Base-by-base conservation (phyloP, 2,329 filamentous ascomycete species). In the Penicillium sp. region DNA sequence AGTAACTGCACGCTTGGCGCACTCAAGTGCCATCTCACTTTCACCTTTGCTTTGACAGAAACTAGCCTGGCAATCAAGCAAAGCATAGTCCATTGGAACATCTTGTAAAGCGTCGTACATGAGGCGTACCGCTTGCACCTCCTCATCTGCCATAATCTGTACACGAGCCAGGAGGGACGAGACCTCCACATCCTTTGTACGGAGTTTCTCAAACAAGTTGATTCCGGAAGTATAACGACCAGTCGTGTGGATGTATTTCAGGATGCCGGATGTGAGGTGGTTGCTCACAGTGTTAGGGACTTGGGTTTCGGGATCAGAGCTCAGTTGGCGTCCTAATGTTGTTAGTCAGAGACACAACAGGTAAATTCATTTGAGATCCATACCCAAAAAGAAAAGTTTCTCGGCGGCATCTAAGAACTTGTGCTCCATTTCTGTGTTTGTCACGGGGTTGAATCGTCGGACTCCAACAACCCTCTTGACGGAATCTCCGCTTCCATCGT, bases 391-490 rank as follows among this genome's bases (percentile, higher is more conserved):
- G 76, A 99, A 99, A 32, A 99, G 81, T 67, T 89, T 89, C 76
- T 99, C 94, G 11, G 94, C 94, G 20, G 94, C 91, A 68, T 96
- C 89, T 40, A 99, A 80, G 72, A 99, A 99, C 62, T 90, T 90
- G 72, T 99, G 94, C 75, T 99, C 94, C 58, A 91, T 92, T 74
- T 99, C 94, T n/a, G 94, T 97, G 74, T 90, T 97, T 46, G 92
- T 97, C 59, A 99, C 90, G 1, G 94, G 94, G 71, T 99, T 99
- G 82, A 99, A 97, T 61, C 94, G 85, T 65, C 94, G 85, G 49
- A 97, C 92, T n/a, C 93, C 94, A 71, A 97, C 90, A 58, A 99
- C 97, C 78, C 94, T 96, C 74, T 94, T 89, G 72, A 97, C 96
- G 1, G 89, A 89, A 67, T 97, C 93, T 53, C 93, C 93, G 53